These are phyloP conservation scores for Kalanchoe fedtschenkoi DNA, from an alignment of 164 flowering plant genomes.

Conservation along the genomic window DNA sequence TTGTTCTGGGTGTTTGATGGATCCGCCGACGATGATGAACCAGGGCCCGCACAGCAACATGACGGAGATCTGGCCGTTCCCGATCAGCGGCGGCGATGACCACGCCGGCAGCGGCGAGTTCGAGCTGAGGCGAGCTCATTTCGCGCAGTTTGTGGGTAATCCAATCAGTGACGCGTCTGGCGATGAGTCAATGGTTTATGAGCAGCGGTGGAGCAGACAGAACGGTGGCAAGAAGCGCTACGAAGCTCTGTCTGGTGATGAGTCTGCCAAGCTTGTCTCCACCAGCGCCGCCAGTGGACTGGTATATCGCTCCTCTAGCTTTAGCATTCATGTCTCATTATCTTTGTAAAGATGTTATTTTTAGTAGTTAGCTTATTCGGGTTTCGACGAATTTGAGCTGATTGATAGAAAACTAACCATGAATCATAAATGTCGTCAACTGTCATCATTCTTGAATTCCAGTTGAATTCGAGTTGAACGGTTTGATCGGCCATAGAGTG, in stretches of 20 bases:
- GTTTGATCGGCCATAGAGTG: not conserved
- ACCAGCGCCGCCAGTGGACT: constrained; percentile 27
- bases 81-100: constrained; percentile 16
- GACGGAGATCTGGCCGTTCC: constrained; percentile 52
- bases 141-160: constrained; percentile 19
- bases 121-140: constrained; percentile 18
- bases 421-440: not conserved
- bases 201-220: constrained; percentile 10
- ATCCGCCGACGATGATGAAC: constrained; percentile 35
- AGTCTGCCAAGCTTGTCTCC: constrained; percentile 20
- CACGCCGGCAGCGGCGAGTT: constrained; percentile 17
- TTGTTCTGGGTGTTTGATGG: constrained; percentile 17
- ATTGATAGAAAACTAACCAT: not conserved
- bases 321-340: not conserved
- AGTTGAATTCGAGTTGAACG: not conserved
- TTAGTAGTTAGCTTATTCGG: not conserved
- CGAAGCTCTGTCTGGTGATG: constrained; percentile 24
- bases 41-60: constrained; percentile 20
- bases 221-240: constrained; percentile 21
- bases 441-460: not conserved
- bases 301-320: constrained; percentile 13
- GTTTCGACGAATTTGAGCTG: not conserved
- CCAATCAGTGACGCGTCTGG: constrained; percentile 7
- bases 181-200: constrained; percentile 13
- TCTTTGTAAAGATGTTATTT: not conserved